Conservation (phyloP, 2,329 filamentous ascomycete species). For the Fusarium temperatum region DNA sequence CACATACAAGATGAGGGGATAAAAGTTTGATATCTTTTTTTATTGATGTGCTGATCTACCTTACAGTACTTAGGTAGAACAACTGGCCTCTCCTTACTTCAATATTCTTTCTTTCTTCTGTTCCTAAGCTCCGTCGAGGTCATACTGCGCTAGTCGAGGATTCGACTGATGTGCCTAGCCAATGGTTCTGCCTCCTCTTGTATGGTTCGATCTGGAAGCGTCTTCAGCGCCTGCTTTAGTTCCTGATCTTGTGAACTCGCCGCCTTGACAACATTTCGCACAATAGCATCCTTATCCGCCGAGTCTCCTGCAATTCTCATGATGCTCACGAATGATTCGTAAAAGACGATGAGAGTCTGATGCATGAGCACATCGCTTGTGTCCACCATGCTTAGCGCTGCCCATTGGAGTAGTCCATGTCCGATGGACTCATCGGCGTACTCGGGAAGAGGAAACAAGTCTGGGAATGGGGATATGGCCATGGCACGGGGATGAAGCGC, state of each 20-base stretch:
- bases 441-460: slow-evolving; percentile 9
- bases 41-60: background rate
- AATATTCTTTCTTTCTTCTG: background rate
- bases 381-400: slow-evolving; percentile 62
- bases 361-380: slow-evolving; percentile 60
- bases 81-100: background rate
- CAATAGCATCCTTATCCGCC: slow-evolving; percentile 47
- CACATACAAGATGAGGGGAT: too few relatives aligned
- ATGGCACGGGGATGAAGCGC: slow-evolving; percentile 56
- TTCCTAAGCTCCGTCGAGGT: background rate
- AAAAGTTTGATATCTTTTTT: too few relatives aligned
- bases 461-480: slow-evolving; percentile 48
- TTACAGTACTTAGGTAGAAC: background rate
- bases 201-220: slow-evolving; percentile 58
- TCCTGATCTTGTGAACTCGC: slow-evolving; percentile 52
- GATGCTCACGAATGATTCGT: slow-evolving; percentile 59
- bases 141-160: slow-evolving; percentile 43
- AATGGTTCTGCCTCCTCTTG: slow-evolving; percentile 61
- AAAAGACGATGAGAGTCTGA: slow-evolving; percentile 62
- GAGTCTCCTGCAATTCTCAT: slow-evolving; percentile 54
- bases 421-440: slow-evolving; percentile 37
- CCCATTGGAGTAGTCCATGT: slow-evolving; percentile 60
- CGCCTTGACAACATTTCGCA: slow-evolving; percentile 52
- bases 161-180: slow-evolving; percentile 54
- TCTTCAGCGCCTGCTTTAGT: slow-evolving; percentile 51